These are phyloP conservation scores for Didymosphaeria variabile DNA, from an alignment of 2,329 filamentous ascomycete genomes.

Conservation along the genomic window DNA sequence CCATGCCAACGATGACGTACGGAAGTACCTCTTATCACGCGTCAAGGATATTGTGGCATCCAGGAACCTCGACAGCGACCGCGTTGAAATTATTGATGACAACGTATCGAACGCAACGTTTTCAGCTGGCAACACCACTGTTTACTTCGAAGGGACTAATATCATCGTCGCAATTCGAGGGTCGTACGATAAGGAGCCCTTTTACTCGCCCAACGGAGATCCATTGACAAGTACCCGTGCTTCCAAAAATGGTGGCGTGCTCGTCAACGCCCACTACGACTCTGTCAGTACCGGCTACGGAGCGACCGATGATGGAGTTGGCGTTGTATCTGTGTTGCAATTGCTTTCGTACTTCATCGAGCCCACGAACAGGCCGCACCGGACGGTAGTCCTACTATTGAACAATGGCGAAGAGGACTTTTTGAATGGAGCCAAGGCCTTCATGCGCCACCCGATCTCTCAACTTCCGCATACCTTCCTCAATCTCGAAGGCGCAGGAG, in stretches of 20 bases:
- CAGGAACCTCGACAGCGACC: conserved; percentile 55
- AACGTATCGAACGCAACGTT: conserved; percentile 79
- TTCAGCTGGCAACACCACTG: conserved; percentile 60
- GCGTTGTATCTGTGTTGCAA: conserved; percentile 85
- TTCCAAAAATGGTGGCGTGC: conserved; percentile 74
- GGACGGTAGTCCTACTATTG: conserved; percentile 83
- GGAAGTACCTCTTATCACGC: conserved; percentile 76
- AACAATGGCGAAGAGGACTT: conserved; percentile 98
- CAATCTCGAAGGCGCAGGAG: conserved; percentile 94
- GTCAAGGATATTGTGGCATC: conserved; percentile 73
- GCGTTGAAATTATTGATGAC: conserved; percentile 80
- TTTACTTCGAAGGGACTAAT: conserved; percentile 94
- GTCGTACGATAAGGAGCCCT: conserved; percentile 73
- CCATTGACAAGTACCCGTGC: conserved; percentile 45
- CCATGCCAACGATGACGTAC: conserved; percentile 80
- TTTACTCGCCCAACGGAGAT: conserved; percentile 69
- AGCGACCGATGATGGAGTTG: conserved; percentile 92
- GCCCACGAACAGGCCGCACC: conserved; percentile 73
- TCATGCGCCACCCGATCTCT: conserved; percentile 82
- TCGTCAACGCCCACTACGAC: conserved; percentile 96
- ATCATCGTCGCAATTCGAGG: conserved; percentile 92
- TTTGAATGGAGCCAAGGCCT: conserved; percentile 85
- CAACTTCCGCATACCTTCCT: conserved; percentile 86
- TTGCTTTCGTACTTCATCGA: conserved; percentile 84
- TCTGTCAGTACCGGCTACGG: conserved; percentile 92